These are phyloP conservation scores for Neonectria sp. DNA, from an alignment of 2,329 filamentous ascomycete species.

Conservation along the genomic window DNA sequence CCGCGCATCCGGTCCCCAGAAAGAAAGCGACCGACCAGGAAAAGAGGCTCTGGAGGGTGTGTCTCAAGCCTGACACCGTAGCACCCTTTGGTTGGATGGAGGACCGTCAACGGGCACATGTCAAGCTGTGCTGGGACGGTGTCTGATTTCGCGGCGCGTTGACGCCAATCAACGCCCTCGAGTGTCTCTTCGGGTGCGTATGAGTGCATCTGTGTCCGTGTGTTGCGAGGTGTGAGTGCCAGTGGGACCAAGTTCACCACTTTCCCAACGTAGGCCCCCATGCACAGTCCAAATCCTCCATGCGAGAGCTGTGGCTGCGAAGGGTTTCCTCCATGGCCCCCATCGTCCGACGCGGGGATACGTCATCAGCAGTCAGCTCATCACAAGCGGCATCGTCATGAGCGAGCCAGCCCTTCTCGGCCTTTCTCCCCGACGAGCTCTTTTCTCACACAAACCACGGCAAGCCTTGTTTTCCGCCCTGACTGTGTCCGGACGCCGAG, in stretches of 20 bases:
- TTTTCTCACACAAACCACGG: not conserved
- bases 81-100: slow-evolving; percentile 26
- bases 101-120: slow-evolving; percentile 28
- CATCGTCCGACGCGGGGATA: slow-evolving; percentile 1
- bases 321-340: not conserved
- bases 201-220: not conserved
- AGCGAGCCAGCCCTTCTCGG: not conserved
- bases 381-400: not conserved
- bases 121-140: slow-evolving; percentile 18
- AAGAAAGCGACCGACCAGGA: not conserved
- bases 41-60: slow-evolving; percentile 20
- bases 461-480: not conserved
- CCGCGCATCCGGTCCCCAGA: not conserved
- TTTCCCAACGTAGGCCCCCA: not conserved
- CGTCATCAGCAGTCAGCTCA: not conserved
- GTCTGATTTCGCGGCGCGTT: slow-evolving; percentile 10
- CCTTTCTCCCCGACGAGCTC: not conserved
- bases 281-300: not conserved
- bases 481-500: not conserved
- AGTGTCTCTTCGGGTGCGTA: not conserved
- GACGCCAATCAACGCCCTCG: slow-evolving; percentile 20
- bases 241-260: slow-evolving; percentile 8
- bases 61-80: slow-evolving; percentile 17
- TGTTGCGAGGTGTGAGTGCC: slow-evolving; percentile 5
- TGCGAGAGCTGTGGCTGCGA: not conserved